Evolutionary conservation across 371 early-diverging fungal genomes (phyloP).

Genomic region (Rhizopus stolonifer): DNA sequence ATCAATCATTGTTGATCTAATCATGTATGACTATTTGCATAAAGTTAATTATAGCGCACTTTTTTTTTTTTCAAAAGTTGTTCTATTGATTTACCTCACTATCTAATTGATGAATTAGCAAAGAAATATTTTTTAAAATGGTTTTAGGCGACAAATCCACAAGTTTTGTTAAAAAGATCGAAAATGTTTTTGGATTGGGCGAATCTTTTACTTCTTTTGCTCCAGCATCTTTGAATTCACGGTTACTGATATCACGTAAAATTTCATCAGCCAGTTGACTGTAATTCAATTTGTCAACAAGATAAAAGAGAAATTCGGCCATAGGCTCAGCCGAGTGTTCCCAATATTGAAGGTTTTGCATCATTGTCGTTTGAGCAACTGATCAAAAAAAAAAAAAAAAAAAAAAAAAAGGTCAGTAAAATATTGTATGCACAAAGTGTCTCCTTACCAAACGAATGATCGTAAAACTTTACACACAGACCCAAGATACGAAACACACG

Average conservation of each 20-base stretch:
- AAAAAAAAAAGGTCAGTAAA: neutral
- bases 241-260: conserved; percentile 66
- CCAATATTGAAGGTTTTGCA: conserved; percentile 89
- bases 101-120: conserved; percentile 81
- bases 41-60: neutral
- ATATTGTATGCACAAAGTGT: no score
- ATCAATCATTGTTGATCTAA: conserved; percentile 86
- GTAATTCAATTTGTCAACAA: conserved; percentile 66
- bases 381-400: conserved; percentile 1
- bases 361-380: conserved; percentile 81
- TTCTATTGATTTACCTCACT: conserved; percentile 64
- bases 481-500: conserved; percentile 63
- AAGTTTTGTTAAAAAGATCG: conserved; percentile 79
- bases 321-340: conserved; percentile 91
- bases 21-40: conserved; percentile 68
- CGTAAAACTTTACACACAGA: conserved; percentile 69
- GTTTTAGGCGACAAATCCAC: conserved; percentile 80
- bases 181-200: conserved; percentile 79
- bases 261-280: conserved; percentile 79
- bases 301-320: conserved; percentile 79
- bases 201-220: conserved; percentile 64
- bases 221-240: conserved; percentile 58
- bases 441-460: conserved; percentile 68
- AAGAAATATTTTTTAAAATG: conserved; percentile 82
- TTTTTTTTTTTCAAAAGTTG: neutral